Evolutionary conservation across 768 basidiomycete genomes (phyloP).

Genomic region (Leccinum arenicola): DNA sequence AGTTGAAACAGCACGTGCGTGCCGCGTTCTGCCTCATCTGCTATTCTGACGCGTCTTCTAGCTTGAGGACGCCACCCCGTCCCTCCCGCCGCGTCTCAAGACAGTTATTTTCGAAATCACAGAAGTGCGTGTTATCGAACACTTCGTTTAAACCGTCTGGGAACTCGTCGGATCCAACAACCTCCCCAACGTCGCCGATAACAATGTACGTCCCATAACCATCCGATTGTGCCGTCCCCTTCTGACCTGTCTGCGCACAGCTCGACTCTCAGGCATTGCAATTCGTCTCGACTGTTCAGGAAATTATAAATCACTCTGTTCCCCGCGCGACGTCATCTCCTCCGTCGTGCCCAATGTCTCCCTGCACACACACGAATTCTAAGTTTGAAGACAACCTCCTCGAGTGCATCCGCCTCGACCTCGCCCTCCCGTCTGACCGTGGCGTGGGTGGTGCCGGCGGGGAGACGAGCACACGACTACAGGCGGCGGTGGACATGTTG

Average conservation of each 20-base stretch:
- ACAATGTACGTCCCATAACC: conserved; percentile 50
- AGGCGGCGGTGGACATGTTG: no score
- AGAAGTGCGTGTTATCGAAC: no score
- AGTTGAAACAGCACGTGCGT: conserved; percentile 40
- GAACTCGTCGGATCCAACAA: conserved; percentile 65
- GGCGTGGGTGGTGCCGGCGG: no score
- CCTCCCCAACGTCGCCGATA: conserved; percentile 66
- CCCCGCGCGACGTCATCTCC: conserved; percentile 68
- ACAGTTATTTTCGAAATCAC: conserved; percentile 19
- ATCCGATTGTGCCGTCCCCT: neutral
- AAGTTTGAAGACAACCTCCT: conserved; percentile 99
- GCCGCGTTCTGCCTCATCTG: neutral
- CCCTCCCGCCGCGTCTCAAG: conserved; percentile 82
- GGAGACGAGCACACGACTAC: no score
- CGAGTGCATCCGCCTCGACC: no score
- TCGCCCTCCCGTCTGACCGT: no score
- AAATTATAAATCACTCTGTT: no score
- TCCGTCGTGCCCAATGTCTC: conserved; percentile 89
- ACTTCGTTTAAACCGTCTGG: conserved; percentile 43
- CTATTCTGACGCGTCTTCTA: conserved; percentile 28
- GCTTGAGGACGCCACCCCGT: conserved; percentile 81
- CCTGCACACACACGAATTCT: conserved; percentile 84
- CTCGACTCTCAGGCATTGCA: conserved; percentile 88
- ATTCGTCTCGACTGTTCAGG: conserved; percentile 84
- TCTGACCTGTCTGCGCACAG: conserved; percentile 30